A percentile compares a stretch with the other conserved stretches of the same genome.
phyloP scores from a whole-genome alignment of 306 rosid genomes.

The Crotalaria pallida region DNA sequence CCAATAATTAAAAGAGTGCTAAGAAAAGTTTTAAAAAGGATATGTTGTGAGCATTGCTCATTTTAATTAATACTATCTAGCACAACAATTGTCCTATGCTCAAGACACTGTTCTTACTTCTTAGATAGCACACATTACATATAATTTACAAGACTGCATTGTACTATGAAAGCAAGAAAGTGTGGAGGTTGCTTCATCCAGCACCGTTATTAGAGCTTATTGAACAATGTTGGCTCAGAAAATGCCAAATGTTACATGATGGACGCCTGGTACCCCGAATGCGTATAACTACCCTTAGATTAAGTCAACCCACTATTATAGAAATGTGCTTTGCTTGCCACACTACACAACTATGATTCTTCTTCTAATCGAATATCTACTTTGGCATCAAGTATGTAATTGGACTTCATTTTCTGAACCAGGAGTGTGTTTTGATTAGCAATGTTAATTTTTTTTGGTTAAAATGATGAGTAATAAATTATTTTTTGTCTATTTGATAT shows the following conservation, averaged over 20 bases:
- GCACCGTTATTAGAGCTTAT: background rate
- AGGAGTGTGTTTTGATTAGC: no score
- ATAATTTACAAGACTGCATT: background rate
- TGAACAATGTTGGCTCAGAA: conserved; percentile 8
- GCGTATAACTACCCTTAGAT: conserved; percentile 12
- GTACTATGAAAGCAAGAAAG: background rate
- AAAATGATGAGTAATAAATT: no score
- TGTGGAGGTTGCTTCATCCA: background rate
- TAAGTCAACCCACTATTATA: conserved; percentile 25
- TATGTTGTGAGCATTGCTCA: no score
- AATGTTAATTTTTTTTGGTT: no score
- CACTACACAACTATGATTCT: conserved; percentile 12
- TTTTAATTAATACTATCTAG: background rate
- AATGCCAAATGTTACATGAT: conserved; percentile 17
- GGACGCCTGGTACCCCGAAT: background rate
- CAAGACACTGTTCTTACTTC: background rate
- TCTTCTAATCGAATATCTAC: background rate
- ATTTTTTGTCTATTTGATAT: no score
- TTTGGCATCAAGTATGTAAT: background rate
- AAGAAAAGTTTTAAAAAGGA: no score
- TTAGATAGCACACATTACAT: background rate
- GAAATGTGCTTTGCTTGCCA: conserved; percentile 31
- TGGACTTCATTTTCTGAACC: background rate
- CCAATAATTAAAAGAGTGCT: no score
- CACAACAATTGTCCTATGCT: background rate